These are phyloP conservation scores for Perkinsela sp. DNA, from an alignment of 208 protist genomes.

Conservation along the genomic window DNA sequence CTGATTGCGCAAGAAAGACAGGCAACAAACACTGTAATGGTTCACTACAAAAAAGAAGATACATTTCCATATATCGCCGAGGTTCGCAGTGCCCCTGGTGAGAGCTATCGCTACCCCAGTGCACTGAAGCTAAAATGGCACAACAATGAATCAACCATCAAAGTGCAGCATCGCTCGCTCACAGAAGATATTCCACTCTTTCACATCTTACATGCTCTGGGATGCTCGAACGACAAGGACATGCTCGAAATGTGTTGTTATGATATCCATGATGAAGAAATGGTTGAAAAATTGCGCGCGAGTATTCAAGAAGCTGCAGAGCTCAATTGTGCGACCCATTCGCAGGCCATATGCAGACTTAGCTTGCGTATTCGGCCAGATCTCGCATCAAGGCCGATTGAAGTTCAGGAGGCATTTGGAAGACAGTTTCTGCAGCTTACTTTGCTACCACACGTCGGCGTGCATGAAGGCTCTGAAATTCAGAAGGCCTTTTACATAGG, in stretches of 20 bases:
- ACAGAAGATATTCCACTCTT: constrained; percentile 90
- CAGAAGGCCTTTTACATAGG: constrained; percentile 86
- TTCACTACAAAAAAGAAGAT: constrained; percentile 1
- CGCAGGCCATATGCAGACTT: constrained; percentile 65
- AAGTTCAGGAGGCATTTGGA: constrained; percentile 5
- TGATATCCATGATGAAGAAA: constrained; percentile 28
- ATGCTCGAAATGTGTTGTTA: constrained; percentile 76
- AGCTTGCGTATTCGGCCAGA: constrained; percentile 4
- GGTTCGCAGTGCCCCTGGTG: neutral
- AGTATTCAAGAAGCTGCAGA: constrained; percentile 40
- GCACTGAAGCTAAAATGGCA: constrained; percentile 3
- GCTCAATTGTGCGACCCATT: constrained; percentile 60
- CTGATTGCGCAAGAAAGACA: constrained; percentile 80
- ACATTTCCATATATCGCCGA: neutral
- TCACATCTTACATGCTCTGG: constrained; percentile 88
- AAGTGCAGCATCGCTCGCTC: constrained; percentile 87
- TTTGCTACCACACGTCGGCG: constrained; percentile 49
- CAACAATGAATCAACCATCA: constrained; percentile 10
- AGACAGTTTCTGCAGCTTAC: neutral
- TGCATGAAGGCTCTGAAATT: constrained; percentile 24
- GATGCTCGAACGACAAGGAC: constrained; percentile 90
- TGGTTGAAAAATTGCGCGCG: neutral
- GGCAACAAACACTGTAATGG: constrained; percentile 96
- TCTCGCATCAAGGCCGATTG: neutral
- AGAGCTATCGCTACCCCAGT: neutral